These are phyloP conservation scores for Phytophthora nicotianae DNA, from an alignment of 352 stramenopile species.

Conservation along the genomic window DNA sequence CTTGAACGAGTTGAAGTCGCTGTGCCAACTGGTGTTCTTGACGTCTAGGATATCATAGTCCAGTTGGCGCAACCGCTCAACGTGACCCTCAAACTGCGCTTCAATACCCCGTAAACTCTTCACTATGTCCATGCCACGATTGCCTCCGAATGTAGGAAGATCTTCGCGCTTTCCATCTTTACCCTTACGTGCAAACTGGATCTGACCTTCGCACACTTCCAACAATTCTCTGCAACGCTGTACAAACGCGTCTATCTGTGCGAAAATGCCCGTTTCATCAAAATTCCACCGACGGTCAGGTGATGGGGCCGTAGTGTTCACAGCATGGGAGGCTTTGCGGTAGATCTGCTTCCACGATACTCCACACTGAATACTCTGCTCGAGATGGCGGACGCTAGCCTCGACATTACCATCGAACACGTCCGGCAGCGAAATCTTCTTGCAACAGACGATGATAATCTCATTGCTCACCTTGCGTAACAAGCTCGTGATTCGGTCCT, in stretches of 20 bases:
- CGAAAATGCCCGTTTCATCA: slow-evolving; percentile 95
- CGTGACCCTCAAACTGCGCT: slow-evolving; percentile 90
- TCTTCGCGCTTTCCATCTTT: slow-evolving; percentile 62
- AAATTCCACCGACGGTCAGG: slow-evolving; percentile 88
- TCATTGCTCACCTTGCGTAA: slow-evolving; percentile 95
- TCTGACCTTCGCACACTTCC: slow-evolving; percentile 95
- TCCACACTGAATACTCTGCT: slow-evolving; percentile 93
- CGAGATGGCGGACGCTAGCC: slow-evolving; percentile 84
- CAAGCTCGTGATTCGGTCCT: slow-evolving; percentile 92
- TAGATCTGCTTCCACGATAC: slow-evolving; percentile 94
- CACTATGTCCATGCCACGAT: slow-evolving; percentile 91
- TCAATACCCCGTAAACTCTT: slow-evolving; percentile 94
- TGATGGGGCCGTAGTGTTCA: slow-evolving; percentile 57
- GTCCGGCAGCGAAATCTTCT: slow-evolving; percentile 87
- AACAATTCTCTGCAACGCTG: slow-evolving; percentile 94
- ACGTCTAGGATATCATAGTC: slow-evolving; percentile 96
- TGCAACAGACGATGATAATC: slow-evolving; percentile 92
- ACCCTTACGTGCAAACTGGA: slow-evolving; percentile 94
- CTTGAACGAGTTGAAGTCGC: slow-evolving; percentile 96
- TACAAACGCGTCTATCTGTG: slow-evolving; percentile 96
- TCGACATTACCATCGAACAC: slow-evolving; percentile 95
- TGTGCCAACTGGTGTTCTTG: slow-evolving; percentile 95
- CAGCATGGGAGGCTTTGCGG: slow-evolving; percentile 56
- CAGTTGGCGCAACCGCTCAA: slow-evolving; percentile 88
- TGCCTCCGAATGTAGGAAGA: slow-evolving; percentile 92